Conservation (phyloP, 352 stramenopile genomes). For the Phytophthora tubulina region DNA sequence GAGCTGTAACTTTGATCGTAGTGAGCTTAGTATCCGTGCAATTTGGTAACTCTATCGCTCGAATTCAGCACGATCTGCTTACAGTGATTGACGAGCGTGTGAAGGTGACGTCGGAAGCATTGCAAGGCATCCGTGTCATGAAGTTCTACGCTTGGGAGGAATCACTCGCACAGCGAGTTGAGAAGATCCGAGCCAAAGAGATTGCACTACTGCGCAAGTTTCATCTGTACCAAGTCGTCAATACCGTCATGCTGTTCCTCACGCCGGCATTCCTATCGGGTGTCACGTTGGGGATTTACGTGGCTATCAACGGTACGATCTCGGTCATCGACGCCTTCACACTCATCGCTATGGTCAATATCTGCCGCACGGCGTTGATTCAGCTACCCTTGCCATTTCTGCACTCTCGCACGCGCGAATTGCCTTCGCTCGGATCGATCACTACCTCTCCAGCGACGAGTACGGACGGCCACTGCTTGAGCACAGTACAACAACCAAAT, state of each 20-base stretch:
- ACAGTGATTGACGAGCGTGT: constrained; percentile 71
- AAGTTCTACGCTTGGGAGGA: constrained; percentile 91
- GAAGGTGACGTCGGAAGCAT: constrained; percentile 92
- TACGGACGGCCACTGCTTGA: too few species aligned
- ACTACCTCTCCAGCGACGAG: constrained; percentile 39
- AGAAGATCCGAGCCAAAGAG: constrained; percentile 51
- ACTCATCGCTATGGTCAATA: constrained; percentile 48
- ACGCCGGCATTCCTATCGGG: constrained; percentile 51
- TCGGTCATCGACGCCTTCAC: constrained; percentile 62
- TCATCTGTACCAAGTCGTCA: constrained; percentile 63
- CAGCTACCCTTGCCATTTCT: too few species aligned
- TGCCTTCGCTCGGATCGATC: constrained; percentile 39
- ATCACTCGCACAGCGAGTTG: constrained; percentile 51
- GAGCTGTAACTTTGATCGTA: constrained; percentile 16
- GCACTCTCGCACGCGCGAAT: too few species aligned
- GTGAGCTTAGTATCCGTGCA: constrained; percentile 13
- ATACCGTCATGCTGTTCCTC: constrained; percentile 62
- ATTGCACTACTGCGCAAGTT: constrained; percentile 58
- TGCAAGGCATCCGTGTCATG: constrained; percentile 87
- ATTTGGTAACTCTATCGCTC: constrained; percentile 7
- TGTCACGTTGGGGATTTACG: constrained; percentile 49
- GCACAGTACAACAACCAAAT: too few species aligned
- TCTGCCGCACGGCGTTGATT: constrained; percentile 29
- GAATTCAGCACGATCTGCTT: constrained; percentile 21
- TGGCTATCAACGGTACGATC: constrained; percentile 43